These are phyloP conservation scores for Picochlorum costavermella DNA, from an alignment of 139 green algal species.

Conservation along the genomic window DNA sequence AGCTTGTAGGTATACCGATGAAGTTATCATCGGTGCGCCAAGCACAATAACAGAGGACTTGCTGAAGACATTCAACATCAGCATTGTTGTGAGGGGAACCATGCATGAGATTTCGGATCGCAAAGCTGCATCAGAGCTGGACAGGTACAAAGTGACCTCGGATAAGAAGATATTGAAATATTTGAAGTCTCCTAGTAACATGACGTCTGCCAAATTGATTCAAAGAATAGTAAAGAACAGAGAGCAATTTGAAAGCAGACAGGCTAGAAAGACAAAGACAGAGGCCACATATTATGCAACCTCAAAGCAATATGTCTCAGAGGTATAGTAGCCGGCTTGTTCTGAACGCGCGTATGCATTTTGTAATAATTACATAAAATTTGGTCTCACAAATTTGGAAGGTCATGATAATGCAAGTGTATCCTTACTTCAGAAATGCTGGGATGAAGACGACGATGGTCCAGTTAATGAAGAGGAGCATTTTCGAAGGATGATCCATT, in stretches of 20 bases:
- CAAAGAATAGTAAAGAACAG: slow-evolving; percentile 87
- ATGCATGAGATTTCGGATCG: slow-evolving; percentile 48
- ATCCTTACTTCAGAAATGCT: no score
- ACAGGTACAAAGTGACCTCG: slow-evolving; percentile 34
- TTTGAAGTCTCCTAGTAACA: slow-evolving; percentile 53
- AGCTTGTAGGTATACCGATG: slow-evolving; percentile 92
- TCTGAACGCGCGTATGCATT: not conserved
- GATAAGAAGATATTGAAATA: slow-evolving; percentile 37
- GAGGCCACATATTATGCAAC: slow-evolving; percentile 39
- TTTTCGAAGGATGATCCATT: no score
- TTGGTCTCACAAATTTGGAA: no score
- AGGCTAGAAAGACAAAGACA: slow-evolving; percentile 48
- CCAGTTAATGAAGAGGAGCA: no score
- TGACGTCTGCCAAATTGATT: slow-evolving; percentile 83
- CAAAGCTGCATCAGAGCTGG: slow-evolving; percentile 1
- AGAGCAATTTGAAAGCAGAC: slow-evolving; percentile 63
- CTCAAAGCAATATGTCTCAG: slow-evolving; percentile 34
- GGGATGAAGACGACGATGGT: no score
- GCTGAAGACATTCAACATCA: slow-evolving; percentile 95
- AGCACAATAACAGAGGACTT: slow-evolving; percentile 72
- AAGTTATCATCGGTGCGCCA: slow-evolving; percentile 85
- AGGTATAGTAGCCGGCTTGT: slow-evolving; percentile 13
- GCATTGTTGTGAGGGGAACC: slow-evolving; percentile 74
- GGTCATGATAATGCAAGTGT: no score
- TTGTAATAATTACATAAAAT: no score